Evolutionary conservation across 2,329 filamentous ascomycete species (phyloP).

Genomic region (Passalora sequoiae): DNA sequence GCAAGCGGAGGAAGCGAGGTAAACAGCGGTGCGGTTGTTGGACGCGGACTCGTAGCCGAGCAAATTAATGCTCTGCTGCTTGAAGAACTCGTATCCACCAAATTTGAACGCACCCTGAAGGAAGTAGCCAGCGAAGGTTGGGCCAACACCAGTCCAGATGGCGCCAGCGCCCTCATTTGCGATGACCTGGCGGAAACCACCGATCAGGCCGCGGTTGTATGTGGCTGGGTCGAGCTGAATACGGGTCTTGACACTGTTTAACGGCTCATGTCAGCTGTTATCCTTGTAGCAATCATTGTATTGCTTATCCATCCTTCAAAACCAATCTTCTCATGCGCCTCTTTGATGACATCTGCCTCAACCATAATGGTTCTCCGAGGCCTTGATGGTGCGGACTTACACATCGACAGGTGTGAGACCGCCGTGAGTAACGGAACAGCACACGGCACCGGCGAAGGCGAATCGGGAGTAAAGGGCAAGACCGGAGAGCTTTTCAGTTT

Average conservation of each 20-base stretch:
- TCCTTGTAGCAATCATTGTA: too few relatives aligned
- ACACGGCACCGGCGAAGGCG: slow-evolving; percentile 94
- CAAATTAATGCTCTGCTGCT: slow-evolving; percentile 78
- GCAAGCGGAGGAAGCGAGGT: slow-evolving; percentile 60
- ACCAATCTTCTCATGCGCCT: too few relatives aligned
- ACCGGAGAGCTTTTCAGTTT: slow-evolving; percentile 55
- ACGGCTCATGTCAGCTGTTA: slow-evolving; percentile 17
- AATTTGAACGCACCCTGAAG: slow-evolving; percentile 91
- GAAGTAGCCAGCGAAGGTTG: slow-evolving; percentile 87
- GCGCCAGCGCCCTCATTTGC: slow-evolving; percentile 78
- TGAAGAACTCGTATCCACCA: slow-evolving; percentile 94
- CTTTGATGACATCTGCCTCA: too few relatives aligned
- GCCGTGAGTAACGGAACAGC: slow-evolving; percentile 97
- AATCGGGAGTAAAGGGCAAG: slow-evolving; percentile 86
- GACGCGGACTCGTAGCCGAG: slow-evolving; percentile 71
- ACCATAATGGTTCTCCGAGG: too few relatives aligned
- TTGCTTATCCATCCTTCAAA: too few relatives aligned
- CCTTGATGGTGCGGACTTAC: slow-evolving; percentile 65
- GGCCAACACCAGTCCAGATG: slow-evolving; percentile 78
- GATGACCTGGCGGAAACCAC: slow-evolving; percentile 81
- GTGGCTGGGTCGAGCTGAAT: slow-evolving; percentile 87
- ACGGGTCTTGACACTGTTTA: slow-evolving; percentile 79
- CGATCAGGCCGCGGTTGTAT: slow-evolving; percentile 84
- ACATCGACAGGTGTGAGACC: slow-evolving; percentile 97
- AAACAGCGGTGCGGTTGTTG: slow-evolving; percentile 74